phyloP scores from a whole-genome alignment of 2,329 filamentous ascomycete species.

The Cladophialophora bantiana region DNA sequence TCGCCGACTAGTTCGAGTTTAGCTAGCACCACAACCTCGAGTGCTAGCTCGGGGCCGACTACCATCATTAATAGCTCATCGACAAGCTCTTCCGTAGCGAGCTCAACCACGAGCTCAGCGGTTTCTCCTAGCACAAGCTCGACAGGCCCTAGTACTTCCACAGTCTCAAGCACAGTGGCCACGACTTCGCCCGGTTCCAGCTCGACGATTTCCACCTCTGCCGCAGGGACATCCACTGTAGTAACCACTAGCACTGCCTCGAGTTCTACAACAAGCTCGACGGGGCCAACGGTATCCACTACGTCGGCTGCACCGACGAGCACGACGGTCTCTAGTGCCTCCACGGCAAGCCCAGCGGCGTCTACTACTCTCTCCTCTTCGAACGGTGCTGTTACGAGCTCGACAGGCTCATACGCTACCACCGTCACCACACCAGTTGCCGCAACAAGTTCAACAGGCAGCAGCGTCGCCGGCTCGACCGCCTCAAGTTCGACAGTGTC shows the following conservation, averaged over 20 bases:
- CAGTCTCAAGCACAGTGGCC: conserved; percentile 1
- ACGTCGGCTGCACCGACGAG: too few relatives aligned
- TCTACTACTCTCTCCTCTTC: background rate
- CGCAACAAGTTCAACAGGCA: conserved; percentile 2
- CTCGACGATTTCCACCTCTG: background rate
- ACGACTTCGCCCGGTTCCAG: background rate
- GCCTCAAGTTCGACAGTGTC: background rate
- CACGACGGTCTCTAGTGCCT: background rate
- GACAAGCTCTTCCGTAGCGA: background rate
- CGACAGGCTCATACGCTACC: conserved; percentile 1
- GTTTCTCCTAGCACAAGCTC: background rate
- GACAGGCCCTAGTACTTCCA: conserved; percentile 1
- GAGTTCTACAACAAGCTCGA: background rate
- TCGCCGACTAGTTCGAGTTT: background rate
- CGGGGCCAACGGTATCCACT: background rate
- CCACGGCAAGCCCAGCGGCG: background rate
- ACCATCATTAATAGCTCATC: conserved; percentile 4
- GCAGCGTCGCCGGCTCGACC: conserved; percentile 3
- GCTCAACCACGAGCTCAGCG: background rate
- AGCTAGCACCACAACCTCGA: conserved; percentile 6
- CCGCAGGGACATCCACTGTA: background rate
- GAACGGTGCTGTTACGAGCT: background rate
- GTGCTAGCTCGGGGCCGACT: background rate
- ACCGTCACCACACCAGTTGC: conserved; percentile 1
- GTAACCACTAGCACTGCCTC: background rate